phyloP scores from a whole-genome alignment of 2,329 filamentous ascomycete species.

The Pezicula radicicola region DNA sequence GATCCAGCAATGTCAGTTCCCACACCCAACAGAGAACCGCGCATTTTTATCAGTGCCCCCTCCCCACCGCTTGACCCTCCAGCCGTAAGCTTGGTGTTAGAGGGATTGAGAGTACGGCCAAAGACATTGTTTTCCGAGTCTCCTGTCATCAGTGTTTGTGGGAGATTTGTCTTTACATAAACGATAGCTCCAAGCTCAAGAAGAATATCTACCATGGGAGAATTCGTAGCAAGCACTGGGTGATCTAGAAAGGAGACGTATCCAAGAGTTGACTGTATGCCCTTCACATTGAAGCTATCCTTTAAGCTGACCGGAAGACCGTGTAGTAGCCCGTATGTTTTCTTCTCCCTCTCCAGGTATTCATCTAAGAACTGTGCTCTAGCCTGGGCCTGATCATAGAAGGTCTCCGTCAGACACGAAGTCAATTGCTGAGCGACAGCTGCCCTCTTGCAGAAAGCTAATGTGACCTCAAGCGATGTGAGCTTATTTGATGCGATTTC shows the following conservation, averaged over 20 bases:
- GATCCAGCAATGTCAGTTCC: slow-evolving; percentile 41
- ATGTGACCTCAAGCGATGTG: slow-evolving; percentile 29
- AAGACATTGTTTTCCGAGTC: slow-evolving; percentile 58
- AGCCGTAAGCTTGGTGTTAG: slow-evolving; percentile 52
- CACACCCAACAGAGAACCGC: slow-evolving; percentile 36
- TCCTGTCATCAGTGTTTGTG: slow-evolving; percentile 45
- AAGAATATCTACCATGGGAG: slow-evolving; percentile 49
- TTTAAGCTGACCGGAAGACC: slow-evolving; percentile 54
- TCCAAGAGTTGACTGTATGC: slow-evolving; percentile 45
- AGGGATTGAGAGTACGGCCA: slow-evolving; percentile 45
- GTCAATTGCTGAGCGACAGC: no score
- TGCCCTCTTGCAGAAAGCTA: slow-evolving; percentile 42
- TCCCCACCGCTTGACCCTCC: slow-evolving; percentile 63
- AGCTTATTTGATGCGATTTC: slow-evolving; percentile 3
- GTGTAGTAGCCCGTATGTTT: slow-evolving; percentile 43
- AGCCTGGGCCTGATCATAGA: no score
- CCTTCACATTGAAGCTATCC: slow-evolving; percentile 53
- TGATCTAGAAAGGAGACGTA: slow-evolving; percentile 50
- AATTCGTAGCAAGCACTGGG: slow-evolving; percentile 31
- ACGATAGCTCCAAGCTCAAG: slow-evolving; percentile 57
- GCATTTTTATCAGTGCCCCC: slow-evolving; percentile 39
- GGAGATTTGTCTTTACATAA: slow-evolving; percentile 66
- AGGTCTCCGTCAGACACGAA: no score
- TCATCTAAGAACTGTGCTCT: no score
- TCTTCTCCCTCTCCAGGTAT: no score